Evolutionary conservation across 108 stramenopile species (phyloP).

Genomic region (Parietichytrium sp.): DNA sequence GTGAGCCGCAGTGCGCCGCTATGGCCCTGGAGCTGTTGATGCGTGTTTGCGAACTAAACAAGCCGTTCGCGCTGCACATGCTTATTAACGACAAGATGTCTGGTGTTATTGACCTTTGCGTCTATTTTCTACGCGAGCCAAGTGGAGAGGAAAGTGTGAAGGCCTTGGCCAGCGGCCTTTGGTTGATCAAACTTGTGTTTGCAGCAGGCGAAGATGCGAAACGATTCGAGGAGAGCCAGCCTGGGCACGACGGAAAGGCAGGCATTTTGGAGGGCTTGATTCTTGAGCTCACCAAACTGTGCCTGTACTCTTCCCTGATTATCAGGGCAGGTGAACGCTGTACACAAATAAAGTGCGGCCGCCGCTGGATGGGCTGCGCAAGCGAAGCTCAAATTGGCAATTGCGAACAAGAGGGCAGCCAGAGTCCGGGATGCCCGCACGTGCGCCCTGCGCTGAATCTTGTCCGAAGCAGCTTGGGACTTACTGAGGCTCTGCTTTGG

Average conservation of each 20-base stretch:
- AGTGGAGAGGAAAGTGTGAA: background rate
- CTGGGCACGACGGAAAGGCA: no score
- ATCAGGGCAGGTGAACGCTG: conserved; percentile 20
- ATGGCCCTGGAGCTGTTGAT: background rate
- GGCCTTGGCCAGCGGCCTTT: background rate
- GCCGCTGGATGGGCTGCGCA: no score
- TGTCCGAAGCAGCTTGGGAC: background rate
- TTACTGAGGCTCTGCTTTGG: background rate
- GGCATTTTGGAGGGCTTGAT: no score
- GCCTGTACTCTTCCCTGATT: background rate
- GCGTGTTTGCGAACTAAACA: background rate
- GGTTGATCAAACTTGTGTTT: background rate
- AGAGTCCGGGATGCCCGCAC: background rate
- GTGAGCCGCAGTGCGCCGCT: background rate
- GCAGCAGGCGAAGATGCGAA: background rate
- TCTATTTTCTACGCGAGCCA: background rate
- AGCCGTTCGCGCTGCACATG: background rate
- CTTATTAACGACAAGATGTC: background rate
- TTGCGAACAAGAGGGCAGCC: no score
- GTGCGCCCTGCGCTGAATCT: background rate
- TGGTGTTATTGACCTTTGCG: background rate
- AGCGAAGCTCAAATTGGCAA: no score
- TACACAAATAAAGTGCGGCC: conserved; percentile 29
- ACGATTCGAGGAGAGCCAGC: no score
- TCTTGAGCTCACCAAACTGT: background rate